Percentiles rank a stretch among this genome's conserved stretches.
Conservation (phyloP, 2,329 filamentous ascomycete species). For the Microdochium trichocladiopsis region DNA sequence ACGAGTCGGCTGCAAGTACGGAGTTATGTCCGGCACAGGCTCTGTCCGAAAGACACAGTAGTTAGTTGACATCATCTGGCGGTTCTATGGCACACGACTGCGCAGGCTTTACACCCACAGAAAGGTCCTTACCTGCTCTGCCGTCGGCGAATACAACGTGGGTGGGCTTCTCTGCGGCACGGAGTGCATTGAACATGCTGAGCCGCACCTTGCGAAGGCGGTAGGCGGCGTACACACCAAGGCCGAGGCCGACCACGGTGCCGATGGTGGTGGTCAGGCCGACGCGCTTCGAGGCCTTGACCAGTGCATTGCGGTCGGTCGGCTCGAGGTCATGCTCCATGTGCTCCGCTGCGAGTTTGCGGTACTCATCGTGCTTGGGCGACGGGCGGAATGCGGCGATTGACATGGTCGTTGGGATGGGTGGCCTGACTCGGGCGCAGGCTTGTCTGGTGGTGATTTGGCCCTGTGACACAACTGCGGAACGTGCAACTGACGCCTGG, state of each 20-base stretch:
- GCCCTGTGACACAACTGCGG: too few species aligned
- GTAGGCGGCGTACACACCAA: conserved; percentile 51
- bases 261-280: conserved; percentile 49
- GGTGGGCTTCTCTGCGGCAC: conserved; percentile 52
- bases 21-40: conserved; percentile 53
- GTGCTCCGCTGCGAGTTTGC: conserved; percentile 48
- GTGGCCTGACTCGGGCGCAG: too few species aligned
- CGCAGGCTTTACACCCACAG: too few species aligned
- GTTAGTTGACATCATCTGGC: not conserved
- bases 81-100: not conserved
- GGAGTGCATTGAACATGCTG: conserved; percentile 55
- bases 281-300: conserved; percentile 46
- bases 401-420: conserved; percentile 13
- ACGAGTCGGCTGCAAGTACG: conserved; percentile 46
- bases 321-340: conserved; percentile 45
- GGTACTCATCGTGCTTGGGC: conserved; percentile 37
- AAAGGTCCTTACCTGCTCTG: conserved; percentile 35
- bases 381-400: conserved; percentile 25
- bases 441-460: too few species aligned
- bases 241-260: conserved; percentile 49
- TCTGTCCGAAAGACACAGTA: conserved; percentile 28
- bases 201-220: conserved; percentile 47
- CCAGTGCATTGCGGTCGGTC: conserved; percentile 51
- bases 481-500: too few species aligned
- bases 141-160: conserved; percentile 56